Base-by-base conservation (phyloP, 208 protist species). In the Angomonas deanei region DNA sequence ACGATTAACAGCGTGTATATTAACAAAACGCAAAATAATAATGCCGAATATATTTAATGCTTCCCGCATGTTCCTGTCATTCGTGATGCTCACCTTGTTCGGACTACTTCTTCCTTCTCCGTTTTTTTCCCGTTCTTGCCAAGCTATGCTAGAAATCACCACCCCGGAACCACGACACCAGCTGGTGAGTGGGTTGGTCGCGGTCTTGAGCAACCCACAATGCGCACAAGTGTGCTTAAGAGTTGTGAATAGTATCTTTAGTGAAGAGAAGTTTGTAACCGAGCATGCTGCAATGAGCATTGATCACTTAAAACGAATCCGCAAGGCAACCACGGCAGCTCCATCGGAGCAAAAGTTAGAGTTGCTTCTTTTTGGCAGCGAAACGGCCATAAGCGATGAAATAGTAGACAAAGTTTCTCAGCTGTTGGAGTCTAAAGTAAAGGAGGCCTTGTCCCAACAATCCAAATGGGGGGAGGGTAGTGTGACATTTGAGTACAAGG, bases 231-330 rank as follows among this genome's bases (percentile, higher is more conserved):
- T 39, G 53, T 59, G 24, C 21, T 27, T 59, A 42, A 42, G 15
- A 42, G 36, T 15, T 8, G 36, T 42, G 15, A 15, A 42, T n/a
- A n/a, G n/a, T n/a, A n/a, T n/a, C 36, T 42, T 15, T 42, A 8
- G 8, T 15, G 11, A 42, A 15, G 36, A 42, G 2, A 21, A 27
- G 3, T 10, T 5, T 5, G 32, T 46, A 5, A 11, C 8, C 34
- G 27, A 17, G 17, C 24, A 31, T 2, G 15, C 46, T 21, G 10
- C 38, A 21, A 4, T 27, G 4, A 36, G 21, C 38, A 26, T 8
- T 8, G 60, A 64, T 8, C 88, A 94, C 57, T 62, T 94, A 61
- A 92, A 92, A 64, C 85, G 88, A 0, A 86, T 94, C 47, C 85
- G 88, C 15, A 34, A 32, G 4, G 8, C 24, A n/a, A n/a, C n/a